Base-by-base conservation (phyloP, 257 asterid genomes). In the Ophiorrhiza pumila region DNA sequence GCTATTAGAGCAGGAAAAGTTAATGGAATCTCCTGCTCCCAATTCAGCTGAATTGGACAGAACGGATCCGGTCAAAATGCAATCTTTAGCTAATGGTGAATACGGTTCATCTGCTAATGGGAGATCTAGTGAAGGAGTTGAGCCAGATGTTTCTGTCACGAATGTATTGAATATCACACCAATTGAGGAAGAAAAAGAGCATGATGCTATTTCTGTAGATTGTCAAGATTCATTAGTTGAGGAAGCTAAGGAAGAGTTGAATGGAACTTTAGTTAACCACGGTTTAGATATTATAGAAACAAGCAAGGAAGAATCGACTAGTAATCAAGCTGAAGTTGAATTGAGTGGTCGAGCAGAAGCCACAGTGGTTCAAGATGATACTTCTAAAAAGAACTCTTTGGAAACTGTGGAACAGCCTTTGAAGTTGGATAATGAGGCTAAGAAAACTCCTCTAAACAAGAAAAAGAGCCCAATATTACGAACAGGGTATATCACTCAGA, bases 1-100 rank as follows among this genome's bases (percentile, higher is more conserved):
- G 79, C 94, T 82, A 69, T 50, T 85, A 58, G 96, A 88, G 81
- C 91, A 78, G 77, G 97, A 93, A 62, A 77, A 82, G 74, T 53
- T 60, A 25, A 58, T 52, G 68, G 77, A 50, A 79, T 77, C 84
- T 27, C 62, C 63, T 15, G 53, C 23, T 74, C 73, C 79, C 15
- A 71, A 64, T 53, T 68, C 81, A 20, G 74, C 71, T 20, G 83
- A 71, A 43, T 72, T 83, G 22, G 80, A 76, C 75, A 59, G 74
- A 32, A 81, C 79, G 43, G 73, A 76, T 64, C 56, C 7, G 39
- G 15, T 31, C 50, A 84, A 25, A 53, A 67, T 50, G 55, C 64
- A 83, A 39, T 52, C 71, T 35, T 79, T 66, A 32, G 69, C 71
- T 12, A 76, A 75, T 66, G 39, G 25, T 31, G 63, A 77, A 57